Evolutionary conservation across 2,329 filamentous ascomycete genomes (phyloP).

Genomic region (Ceratocystis cubensis): DNA sequence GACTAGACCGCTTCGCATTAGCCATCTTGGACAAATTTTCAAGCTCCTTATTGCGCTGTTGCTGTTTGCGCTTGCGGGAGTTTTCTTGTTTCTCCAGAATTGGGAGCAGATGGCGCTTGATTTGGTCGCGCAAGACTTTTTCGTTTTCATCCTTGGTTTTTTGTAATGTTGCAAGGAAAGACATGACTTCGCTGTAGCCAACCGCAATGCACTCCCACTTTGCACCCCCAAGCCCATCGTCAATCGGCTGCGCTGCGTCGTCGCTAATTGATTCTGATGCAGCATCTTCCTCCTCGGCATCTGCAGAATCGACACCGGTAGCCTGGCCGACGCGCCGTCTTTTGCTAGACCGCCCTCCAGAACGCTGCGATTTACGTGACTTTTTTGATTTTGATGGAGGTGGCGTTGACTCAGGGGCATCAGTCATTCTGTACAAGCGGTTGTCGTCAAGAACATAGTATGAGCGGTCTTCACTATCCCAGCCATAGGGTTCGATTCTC

Average conservation of each 20-base stretch:
- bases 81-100: conserved; percentile 70
- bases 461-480: conserved; percentile 72
- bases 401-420: conserved; percentile 54
- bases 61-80: conserved; percentile 56
- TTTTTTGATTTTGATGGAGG: conserved; percentile 53
- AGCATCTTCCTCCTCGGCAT: conserved; percentile 25
- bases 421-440: conserved; percentile 77
- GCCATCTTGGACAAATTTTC: conserved; percentile 74
- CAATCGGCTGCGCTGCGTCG: conserved; percentile 25
- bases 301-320: conserved; percentile 23
- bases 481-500: conserved; percentile 73
- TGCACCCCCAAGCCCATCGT: conserved; percentile 60
- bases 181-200: conserved; percentile 61
- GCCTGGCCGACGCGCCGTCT: conserved; percentile 35
- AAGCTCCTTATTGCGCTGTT: conserved; percentile 62
- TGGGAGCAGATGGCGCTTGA: conserved; percentile 69
- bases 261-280: conserved; percentile 24
- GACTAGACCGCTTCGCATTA: conserved; percentile 85
- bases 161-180: conserved; percentile 56
- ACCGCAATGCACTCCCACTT: conserved; percentile 89
- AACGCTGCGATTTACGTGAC: conserved; percentile 35
- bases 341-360: conserved; percentile 55
- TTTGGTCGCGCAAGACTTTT: conserved; percentile 57
- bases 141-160: conserved; percentile 77
- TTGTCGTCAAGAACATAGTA: conserved; percentile 94